phyloP scores from a whole-genome alignment of 2,329 filamentous ascomycete species.

The Drechmeria coniospora region DNA sequence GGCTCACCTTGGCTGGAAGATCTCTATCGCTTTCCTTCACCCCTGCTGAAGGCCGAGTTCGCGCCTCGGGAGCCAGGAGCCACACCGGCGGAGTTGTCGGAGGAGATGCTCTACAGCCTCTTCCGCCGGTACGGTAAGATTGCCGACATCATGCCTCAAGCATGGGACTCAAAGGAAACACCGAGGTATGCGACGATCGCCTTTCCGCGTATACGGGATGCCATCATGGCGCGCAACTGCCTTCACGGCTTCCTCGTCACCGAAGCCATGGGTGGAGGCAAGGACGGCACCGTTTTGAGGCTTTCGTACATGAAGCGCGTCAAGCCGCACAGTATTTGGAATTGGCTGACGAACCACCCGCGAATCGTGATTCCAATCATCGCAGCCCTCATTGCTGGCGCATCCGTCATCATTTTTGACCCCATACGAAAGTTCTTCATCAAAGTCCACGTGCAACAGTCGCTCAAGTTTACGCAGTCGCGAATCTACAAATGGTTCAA shows the following conservation, averaged over 20 bases:
- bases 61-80: conserved; percentile 56
- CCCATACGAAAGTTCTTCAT: conserved; percentile 90
- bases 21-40: conserved; percentile 65
- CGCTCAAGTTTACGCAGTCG: conserved; percentile 60
- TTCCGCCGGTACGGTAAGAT: conserved; percentile 88
- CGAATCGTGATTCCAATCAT: conserved; percentile 73
- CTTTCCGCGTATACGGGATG: conserved; percentile 56
- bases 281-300: conserved; percentile 59
- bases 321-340: conserved; percentile 65
- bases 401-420: conserved; percentile 83
- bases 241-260: conserved; percentile 68
- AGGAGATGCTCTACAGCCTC: conserved; percentile 73
- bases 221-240: conserved; percentile 83
- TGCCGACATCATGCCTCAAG: conserved; percentile 66
- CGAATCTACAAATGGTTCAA: conserved; percentile 68
- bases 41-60: conserved; percentile 70
- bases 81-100: conserved; percentile 61
- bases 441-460: conserved; percentile 68
- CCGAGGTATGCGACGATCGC: conserved; percentile 71
- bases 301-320: conserved; percentile 70
- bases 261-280: conserved; percentile 57
- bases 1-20: conserved; percentile 93
- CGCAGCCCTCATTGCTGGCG: conserved; percentile 64
- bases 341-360: conserved; percentile 77
- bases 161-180: conserved; percentile 70